Evolutionary conservation across 2,329 filamentous ascomycete genomes (phyloP).

Genomic region (Phialocephala subalpina): DNA sequence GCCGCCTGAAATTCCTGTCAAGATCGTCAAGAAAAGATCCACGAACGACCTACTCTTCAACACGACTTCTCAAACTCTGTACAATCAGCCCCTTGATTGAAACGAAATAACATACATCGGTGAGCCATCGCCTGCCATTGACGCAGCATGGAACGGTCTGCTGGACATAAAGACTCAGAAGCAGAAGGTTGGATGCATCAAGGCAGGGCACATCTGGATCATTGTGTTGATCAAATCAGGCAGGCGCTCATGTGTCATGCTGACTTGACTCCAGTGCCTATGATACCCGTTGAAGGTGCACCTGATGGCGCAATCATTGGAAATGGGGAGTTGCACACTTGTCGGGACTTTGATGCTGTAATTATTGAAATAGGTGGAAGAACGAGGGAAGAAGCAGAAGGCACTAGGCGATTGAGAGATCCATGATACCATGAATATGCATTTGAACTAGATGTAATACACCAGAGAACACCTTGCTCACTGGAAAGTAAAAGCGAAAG

Average conservation of each 20-base stretch:
- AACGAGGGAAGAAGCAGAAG: conserved; percentile 1
- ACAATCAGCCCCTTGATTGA: neutral
- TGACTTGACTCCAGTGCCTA: conserved; percentile 12
- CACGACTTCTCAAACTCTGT: conserved; percentile 2
- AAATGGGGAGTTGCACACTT: conserved; percentile 10
- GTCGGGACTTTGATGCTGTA: conserved; percentile 11
- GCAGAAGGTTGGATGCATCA: neutral
- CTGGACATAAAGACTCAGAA: neutral
- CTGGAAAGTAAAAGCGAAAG: too few relatives aligned
- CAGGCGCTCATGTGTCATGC: conserved; percentile 12
- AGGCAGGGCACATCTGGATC: conserved; percentile 10
- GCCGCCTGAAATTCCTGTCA: neutral
- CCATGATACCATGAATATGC: neutral
- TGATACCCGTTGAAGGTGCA: conserved; percentile 6
- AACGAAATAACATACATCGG: conserved; percentile 9
- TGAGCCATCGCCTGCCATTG: neutral
- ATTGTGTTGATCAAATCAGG: conserved; percentile 13
- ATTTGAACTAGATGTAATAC: too few relatives aligned
- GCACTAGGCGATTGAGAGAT: conserved; percentile 5
- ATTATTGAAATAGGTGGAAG: conserved; percentile 2
- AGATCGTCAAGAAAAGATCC: conserved; percentile 11
- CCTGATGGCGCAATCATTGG: neutral
- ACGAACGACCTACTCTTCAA: conserved; percentile 13
- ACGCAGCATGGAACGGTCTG: conserved; percentile 9
- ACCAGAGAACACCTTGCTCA: too few relatives aligned